Base-by-base conservation (phyloP, 164 flowering plant genomes). In the Aristolochia fimbriata region DNA sequence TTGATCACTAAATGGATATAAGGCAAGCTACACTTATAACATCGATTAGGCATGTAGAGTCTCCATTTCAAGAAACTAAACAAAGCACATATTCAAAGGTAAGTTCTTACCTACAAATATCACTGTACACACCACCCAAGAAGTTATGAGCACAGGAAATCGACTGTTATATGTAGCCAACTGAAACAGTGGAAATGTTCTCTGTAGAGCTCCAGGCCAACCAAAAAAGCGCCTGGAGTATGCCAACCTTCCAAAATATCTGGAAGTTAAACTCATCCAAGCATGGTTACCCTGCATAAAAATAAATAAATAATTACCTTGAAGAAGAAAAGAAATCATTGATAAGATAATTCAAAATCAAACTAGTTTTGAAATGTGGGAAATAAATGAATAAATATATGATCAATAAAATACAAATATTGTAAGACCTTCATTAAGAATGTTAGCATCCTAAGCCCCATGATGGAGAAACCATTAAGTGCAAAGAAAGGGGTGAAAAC, bases 21-120 rank as follows among this genome's bases (percentile, higher is more conserved):
- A 37, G 4, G 43, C 43, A 37, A 5, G 8, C 43, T 37, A 37
- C 9, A 0, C 30, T 27, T 27, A 37, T 37, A 7, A 37, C 9
- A 37, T 37, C 43, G 30, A 37, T 37, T 37, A 37, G 43, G 43
- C 7, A 37, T 3, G 43, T 37, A 3, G 43, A 37, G 43, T 37
- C 43, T 37, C 12, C 1, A 37, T 7, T n/a, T 37, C 4, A 12
- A 49, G 52, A 12, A 49, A 37, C 43, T 10, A 41, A 41, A 58
- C 2, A 1, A 58, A 43, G 24, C 10, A 27, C 30, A 41, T 20
- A 17, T 19, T 58, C 24, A 41, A 33, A 55, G 50, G 24, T 22
- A 50, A 41, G 6, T 19, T 24, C 75, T 51, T 58, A 72, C 75
- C 69, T 41, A 65, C 20, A 47, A 61, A 19, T 27, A 68, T 41